phyloP scores from a whole-genome alignment of 1,284 basidiomycete genomes.

The Microbotryum saponariae region DNA sequence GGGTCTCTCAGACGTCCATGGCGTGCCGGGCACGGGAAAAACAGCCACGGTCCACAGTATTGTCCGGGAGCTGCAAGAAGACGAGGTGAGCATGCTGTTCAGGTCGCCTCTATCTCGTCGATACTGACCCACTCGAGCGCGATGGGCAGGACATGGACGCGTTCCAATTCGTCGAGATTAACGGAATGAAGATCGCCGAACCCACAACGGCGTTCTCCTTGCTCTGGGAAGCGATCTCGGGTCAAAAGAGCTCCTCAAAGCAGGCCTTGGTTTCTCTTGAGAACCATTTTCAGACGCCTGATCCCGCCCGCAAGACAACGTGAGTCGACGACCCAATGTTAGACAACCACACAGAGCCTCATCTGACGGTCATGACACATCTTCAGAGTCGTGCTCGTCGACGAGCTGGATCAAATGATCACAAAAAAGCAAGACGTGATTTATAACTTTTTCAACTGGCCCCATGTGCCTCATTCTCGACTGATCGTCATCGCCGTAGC shows the following conservation, averaged over 20 bases:
- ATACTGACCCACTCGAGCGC: neutral
- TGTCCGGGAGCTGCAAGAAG: conserved; percentile 72
- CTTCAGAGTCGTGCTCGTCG: conserved; percentile 85
- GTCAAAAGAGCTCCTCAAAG: conserved; percentile 21
- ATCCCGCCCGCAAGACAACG: conserved; percentile 36
- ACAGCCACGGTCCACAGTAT: conserved; percentile 95
- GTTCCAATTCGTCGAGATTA: conserved; percentile 97
- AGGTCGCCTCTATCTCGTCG: neutral
- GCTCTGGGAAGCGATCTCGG: conserved; percentile 70
- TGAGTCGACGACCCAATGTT: conserved; percentile 10
- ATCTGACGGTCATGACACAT: neutral
- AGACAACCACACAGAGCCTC: neutral
- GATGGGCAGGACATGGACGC: conserved; percentile 68
- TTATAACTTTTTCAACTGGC: conserved; percentile 99
- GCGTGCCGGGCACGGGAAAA: conserved; percentile 96
- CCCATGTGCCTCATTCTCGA: conserved; percentile 73
- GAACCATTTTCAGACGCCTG: conserved; percentile 35
- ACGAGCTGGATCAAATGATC: conserved; percentile 93
- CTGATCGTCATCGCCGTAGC: conserved; percentile 94
- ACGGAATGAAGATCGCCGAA: conserved; percentile 85
- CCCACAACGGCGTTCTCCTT: conserved; percentile 78
- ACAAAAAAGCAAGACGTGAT: conserved; percentile 95
- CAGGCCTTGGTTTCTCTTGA: conserved; percentile 34
- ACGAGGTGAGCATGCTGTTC: conserved; percentile 50
- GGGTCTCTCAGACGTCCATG: conserved; percentile 68